phyloP scores from a whole-genome alignment of 345 rosid species.

The Bruguiera sexangula region DNA sequence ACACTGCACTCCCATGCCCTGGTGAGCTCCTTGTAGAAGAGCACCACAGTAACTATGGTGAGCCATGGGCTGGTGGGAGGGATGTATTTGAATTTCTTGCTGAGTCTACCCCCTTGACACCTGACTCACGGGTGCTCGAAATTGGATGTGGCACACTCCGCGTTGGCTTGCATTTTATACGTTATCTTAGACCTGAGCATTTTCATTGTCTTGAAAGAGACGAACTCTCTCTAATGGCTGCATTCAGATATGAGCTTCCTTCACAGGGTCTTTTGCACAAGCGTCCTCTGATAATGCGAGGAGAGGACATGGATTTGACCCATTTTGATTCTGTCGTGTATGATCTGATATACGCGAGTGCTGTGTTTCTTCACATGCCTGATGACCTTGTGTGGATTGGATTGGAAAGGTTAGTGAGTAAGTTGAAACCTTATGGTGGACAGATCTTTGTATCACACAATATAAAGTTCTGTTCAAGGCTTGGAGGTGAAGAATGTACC shows the following conservation, averaged over 20 bases:
- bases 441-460: conserved; percentile 92
- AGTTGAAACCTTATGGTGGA: conserved; percentile 68
- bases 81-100: conserved; percentile 94
- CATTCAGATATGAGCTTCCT: conserved; percentile 92
- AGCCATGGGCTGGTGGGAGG: conserved; percentile 96
- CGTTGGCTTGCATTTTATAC: conserved; percentile 90
- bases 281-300: conserved; percentile 74
- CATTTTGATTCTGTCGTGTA: conserved; percentile 64
- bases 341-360: conserved; percentile 91
- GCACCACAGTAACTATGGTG: conserved; percentile 96
- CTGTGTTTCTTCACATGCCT: conserved; percentile 98
- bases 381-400: conserved; percentile 94
- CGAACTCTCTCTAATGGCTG: conserved; percentile 94
- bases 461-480: conserved; percentile 78
- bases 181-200: conserved; percentile 55
- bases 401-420: conserved; percentile 62
- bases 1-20: conserved; percentile 81
- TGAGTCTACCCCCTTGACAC: conserved; percentile 43
- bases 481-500: conserved; percentile 74
- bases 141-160: conserved; percentile 96
- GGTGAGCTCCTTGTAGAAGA: conserved; percentile 89
- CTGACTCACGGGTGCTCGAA: conserved; percentile 70
- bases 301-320: conserved; percentile 89
- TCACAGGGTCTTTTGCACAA: conserved; percentile 85
- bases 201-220: conserved; percentile 91